Percentiles rank a stretch among this genome's conserved stretches.
Evolutionary conservation across 1,284 basidiomycete species (phyloP).

Genomic region (Ceratobasidium theobromae): DNA sequence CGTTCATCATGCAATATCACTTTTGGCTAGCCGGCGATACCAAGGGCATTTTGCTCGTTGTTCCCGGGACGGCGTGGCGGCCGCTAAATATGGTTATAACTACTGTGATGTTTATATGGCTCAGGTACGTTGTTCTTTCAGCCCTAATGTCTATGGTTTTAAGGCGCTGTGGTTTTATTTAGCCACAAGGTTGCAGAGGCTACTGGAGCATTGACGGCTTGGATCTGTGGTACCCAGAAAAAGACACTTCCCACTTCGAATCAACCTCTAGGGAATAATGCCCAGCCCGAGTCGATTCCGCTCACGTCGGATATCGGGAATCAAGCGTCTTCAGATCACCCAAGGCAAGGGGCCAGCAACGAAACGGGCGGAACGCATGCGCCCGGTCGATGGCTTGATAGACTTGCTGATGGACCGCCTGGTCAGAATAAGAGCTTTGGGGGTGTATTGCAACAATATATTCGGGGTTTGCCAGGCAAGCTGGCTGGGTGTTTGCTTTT

Average conservation of each 20-base stretch:
- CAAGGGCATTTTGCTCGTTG: conserved; percentile 76
- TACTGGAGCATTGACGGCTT: conserved; percentile 69
- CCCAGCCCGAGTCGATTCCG: conserved; percentile 31
- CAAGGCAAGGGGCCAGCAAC: background rate
- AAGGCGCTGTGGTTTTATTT: background rate
- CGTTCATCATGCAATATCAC: conserved; percentile 88
- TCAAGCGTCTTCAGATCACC: conserved; percentile 1
- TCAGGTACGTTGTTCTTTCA: conserved; percentile 47
- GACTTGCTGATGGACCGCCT: conserved; percentile 13
- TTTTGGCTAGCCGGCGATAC: conserved; percentile 87
- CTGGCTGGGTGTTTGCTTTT: conserved; percentile 18
- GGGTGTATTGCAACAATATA: conserved; percentile 7
- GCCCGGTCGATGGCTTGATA: conserved; percentile 24
- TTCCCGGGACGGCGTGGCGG: conserved; percentile 73
- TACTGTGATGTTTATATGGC: conserved; percentile 73
- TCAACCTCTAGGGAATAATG: conserved; percentile 12
- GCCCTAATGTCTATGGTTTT: background rate
- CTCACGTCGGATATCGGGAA: conserved; percentile 29
- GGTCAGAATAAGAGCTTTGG: conserved; percentile 11
- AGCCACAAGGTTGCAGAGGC: conserved; percentile 70
- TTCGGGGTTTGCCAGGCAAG: conserved; percentile 26
- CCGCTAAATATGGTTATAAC: conserved; percentile 75
- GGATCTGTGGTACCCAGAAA: conserved; percentile 58
- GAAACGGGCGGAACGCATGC: background rate
- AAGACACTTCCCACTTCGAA: conserved; percentile 37